Percentiles rank a stretch among this genome's conserved stretches.
phyloP scores from a whole-genome alignment of 192 early-diverging fungal genomes.

The Spizellomyces sp. region DNA sequence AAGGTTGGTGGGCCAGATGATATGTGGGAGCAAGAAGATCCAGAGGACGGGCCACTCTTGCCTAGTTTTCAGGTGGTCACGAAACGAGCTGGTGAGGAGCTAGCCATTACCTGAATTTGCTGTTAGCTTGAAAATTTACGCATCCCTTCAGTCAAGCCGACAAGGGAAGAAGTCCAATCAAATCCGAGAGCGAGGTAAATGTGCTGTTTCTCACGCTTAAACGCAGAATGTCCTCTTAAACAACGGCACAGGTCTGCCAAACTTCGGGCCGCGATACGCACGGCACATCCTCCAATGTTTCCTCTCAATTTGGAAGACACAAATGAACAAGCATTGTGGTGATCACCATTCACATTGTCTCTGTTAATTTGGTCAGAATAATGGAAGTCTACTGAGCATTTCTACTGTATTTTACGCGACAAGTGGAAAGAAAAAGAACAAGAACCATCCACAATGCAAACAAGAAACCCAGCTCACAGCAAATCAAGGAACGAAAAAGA shows the following conservation, averaged over 20 bases:
- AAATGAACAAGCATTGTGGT: too few species aligned
- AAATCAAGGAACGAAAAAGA: too few species aligned
- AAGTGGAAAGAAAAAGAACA: too few species aligned
- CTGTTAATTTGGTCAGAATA: too few species aligned
- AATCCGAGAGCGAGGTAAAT: conserved; percentile 66
- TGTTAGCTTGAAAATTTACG: too few species aligned
- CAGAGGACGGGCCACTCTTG: too few species aligned
- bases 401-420: too few species aligned
- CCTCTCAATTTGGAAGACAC: neutral
- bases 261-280: conserved; percentile 38
- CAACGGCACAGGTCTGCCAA: conserved; percentile 34
- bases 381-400: too few species aligned
- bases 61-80: conserved; percentile 7
- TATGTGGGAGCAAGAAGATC: neutral
- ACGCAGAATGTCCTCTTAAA: neutral
- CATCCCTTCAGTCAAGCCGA: conserved; percentile 44
- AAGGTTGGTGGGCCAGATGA: neutral
- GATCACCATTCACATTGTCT: too few species aligned
- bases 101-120: too few species aligned
- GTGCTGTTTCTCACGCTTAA: neutral
- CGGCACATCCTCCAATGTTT: conserved; percentile 11
- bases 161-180: conserved; percentile 46
- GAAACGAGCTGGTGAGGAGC: conserved; percentile 16
- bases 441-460: too few species aligned
- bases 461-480: too few species aligned